phyloP scores from a whole-genome alignment of 2,329 filamentous ascomycete genomes.

The Knufia petricola region DNA sequence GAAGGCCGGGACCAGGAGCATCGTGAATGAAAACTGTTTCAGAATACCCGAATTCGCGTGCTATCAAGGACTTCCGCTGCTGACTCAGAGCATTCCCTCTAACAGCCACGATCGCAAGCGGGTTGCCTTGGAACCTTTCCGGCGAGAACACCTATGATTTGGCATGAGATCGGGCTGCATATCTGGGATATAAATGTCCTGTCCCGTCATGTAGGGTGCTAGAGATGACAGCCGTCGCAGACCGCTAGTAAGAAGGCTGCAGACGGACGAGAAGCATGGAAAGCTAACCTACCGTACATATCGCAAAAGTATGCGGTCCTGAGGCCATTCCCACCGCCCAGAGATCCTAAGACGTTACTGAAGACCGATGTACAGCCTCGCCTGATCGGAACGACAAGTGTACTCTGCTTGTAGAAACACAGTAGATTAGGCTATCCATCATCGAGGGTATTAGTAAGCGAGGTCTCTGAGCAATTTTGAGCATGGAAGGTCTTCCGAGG shows the following conservation, averaged over 20 bases:
- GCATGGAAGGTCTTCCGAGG: too few species aligned
- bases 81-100: slow-evolving; percentile 39
- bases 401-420: too few species aligned
- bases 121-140: slow-evolving; percentile 46
- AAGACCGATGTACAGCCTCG: not conserved
- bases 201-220: not conserved
- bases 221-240: not conserved
- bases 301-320: slow-evolving; percentile 21
- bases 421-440: too few species aligned
- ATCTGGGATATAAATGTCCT: not conserved
- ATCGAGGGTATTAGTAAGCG: too few species aligned
- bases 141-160: slow-evolving; percentile 36
- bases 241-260: not conserved
- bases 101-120: slow-evolving; percentile 50
- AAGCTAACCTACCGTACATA: slow-evolving; percentile 16
- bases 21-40: slow-evolving; percentile 56
- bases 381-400: too few species aligned
- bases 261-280: not conserved
- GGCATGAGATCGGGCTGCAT: not conserved
- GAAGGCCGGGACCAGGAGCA: slow-evolving; percentile 26
- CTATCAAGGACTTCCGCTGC: slow-evolving; percentile 48
- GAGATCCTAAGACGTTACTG: not conserved
- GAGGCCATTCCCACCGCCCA: slow-evolving; percentile 15
- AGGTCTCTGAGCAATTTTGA: too few species aligned
- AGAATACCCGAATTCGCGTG: slow-evolving; percentile 54